Base-by-base conservation (phyloP, 345 rosid genomes). In the Conringia planisiliqua region DNA sequence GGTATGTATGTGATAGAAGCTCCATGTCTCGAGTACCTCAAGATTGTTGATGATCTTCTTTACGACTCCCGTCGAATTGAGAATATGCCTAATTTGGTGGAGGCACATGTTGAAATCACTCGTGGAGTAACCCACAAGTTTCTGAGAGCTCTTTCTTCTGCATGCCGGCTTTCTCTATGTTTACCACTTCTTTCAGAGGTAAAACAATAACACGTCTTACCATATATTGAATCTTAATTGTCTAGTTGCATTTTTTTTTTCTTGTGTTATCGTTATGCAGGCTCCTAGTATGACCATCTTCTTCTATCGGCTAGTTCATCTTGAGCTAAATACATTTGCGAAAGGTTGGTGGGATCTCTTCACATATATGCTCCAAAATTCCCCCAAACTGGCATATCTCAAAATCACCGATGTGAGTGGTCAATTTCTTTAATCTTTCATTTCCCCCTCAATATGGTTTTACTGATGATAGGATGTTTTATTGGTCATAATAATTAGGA, bases 341-440 rank as follows among this genome's bases (percentile, higher is more conserved):
- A 24, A 51, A 20, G 71, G 36, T 16, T 67, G 71, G 71, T 50
- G 71, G 46, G 60, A 67, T 67, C 71, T 67, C 5, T 9, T 67
- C 61, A 52, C 47, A 7, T 24, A 22, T 24, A 67, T 67, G 61
- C 71, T 67, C 61, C 60, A 67, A 66, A 13, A 3, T 48, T 66
- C 71, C 33, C 71, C 59, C 18, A 66, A 66, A 2, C 70, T 66
- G 48, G 2, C 3, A 33, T 6, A 0, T 33, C 71, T 66, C 57
- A 32, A 3, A 48, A 59, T 66, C 71, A 6, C 0, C 4, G 33
- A 66, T 66, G 71, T 64, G 44, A 43, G 69, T 10, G 22, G 27
- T 14, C 4, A 5, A 6, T 44, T 36, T 7, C 14, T 46, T 64
- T 11, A 20, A 7, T 22, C 1, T 22, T 22, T 22, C 24, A 22